Evolutionary conservation across 345 rosid species (phyloP).

Genomic region (Eucalyptus guilfoylei): DNA sequence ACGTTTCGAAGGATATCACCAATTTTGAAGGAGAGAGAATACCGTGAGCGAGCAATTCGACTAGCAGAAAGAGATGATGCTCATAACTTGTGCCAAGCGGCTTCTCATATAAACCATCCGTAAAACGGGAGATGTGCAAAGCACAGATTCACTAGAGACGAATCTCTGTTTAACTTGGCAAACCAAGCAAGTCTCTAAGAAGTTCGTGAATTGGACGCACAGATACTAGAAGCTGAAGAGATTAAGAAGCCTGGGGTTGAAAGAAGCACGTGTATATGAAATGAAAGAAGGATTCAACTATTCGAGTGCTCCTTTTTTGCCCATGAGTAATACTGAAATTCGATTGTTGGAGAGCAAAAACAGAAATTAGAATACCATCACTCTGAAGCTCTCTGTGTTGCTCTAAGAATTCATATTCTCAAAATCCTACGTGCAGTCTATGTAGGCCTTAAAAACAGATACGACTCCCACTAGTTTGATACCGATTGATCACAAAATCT

Average conservation of each 20-base stretch:
- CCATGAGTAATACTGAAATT: background rate
- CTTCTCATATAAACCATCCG: background rate
- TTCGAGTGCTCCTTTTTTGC: background rate
- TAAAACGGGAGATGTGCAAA: background rate
- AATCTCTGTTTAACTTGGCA: background rate
- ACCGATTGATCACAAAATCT: background rate
- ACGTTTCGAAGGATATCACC: background rate
- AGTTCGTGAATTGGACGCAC: background rate
- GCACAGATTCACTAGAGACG: background rate
- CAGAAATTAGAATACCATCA: background rate
- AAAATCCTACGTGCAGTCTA: background rate
- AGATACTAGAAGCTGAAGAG: background rate
- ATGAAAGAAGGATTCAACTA: background rate
- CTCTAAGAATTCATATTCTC: background rate
- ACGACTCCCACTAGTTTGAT: background rate
- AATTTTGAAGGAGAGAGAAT: background rate
- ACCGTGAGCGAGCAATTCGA: background rate
- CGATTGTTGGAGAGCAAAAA: background rate
- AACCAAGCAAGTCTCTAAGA: background rate
- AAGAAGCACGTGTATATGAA: background rate
- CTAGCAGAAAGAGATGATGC: background rate
- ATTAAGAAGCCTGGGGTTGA: background rate
- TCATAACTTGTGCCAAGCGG: background rate
- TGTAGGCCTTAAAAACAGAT: background rate
- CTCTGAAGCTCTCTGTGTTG: background rate